Evolutionary conservation across 1,284 basidiomycete genomes (phyloP), one percentile per base, ranked within the genome.

Genomic region (Pseudozyma thailandica): DNA sequence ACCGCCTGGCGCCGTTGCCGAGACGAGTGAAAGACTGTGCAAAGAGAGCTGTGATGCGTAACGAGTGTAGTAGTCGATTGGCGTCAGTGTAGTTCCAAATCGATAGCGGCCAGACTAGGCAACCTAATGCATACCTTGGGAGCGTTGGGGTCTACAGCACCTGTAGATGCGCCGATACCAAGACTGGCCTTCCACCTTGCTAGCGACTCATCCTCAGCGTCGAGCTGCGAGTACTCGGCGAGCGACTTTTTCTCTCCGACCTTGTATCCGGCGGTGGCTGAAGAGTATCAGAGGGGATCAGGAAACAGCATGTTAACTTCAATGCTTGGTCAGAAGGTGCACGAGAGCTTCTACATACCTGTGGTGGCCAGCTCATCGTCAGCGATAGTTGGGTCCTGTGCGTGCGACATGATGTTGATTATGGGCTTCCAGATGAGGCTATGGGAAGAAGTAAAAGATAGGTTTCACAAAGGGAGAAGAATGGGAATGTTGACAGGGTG

Each of bases 151-250:
- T 79, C 84, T 20, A 84, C 78, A 23, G 80, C 83, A 6, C 72
- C 48, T 23, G 58, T 60, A 21, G 58, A 53, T 21, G 89, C 86
- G 45, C 87, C 87, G 72, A 94, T 89, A 52, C 93, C 93, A 31
- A 95, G 87, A 65, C 90, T 93, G 23, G 91, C 92, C 83, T 94
- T 94, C 92, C 92, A 94, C 68, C 92, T 89, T 50, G 85, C 85
- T 9, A 88, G 83, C 45, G 90, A 92, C 83, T 93, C 92, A 82
- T 94, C 92, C 62, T 91, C 86, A 12, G 90, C 90, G 83, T 94
- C 92, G 52, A 94, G 87, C 50, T 83, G 82, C 16, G 85, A 84
- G 54, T 87, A 85, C 77, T 87, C 86, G 18, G 84, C 85, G 15
- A 87, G 78, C 2, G 85, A 85, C 81, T 86, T 87, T 53, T 82